These are phyloP conservation scores for Ganoderma sinense DNA, from an alignment of 1,284 basidiomycete genomes.

Conservation along the genomic window DNA sequence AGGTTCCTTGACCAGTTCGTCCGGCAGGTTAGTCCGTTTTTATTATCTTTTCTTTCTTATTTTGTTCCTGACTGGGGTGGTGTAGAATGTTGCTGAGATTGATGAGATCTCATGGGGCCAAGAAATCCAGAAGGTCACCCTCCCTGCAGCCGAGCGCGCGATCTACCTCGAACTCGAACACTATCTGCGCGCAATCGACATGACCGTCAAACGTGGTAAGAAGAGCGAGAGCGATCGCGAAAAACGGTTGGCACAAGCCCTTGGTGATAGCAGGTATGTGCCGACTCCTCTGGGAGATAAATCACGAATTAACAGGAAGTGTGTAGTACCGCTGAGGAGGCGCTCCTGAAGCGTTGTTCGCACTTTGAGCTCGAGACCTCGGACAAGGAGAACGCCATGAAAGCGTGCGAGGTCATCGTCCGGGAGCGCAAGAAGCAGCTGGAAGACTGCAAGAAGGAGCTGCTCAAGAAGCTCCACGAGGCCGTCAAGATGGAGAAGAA, in stretches of 20 bases:
- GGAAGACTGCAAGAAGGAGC: conserved; percentile 79
- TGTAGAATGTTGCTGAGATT: conserved; percentile 93
- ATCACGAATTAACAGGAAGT: background rate
- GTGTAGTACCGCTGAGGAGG: conserved; percentile 85
- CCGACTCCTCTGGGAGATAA: background rate
- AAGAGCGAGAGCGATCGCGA: conserved; percentile 93
- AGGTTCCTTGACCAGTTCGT: conserved; percentile 86
- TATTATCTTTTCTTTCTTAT: background rate
- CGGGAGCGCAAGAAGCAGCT: conserved; percentile 82
- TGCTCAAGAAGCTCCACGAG: conserved; percentile 70
- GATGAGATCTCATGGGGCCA: conserved; percentile 90
- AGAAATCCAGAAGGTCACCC: conserved; percentile 70
- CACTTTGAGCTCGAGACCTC: conserved; percentile 90
- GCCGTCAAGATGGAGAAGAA: conserved; percentile 74
- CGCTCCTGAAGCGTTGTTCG: conserved; percentile 91
- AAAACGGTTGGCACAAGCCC: conserved; percentile 83
- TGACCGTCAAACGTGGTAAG: conserved; percentile 85
- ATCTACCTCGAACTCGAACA: conserved; percentile 98
- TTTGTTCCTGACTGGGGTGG: conserved; percentile 9
- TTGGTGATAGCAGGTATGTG: conserved; percentile 87
- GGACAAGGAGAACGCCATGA: conserved; percentile 80
- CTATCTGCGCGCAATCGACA: conserved; percentile 88
- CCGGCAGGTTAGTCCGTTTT: conserved; percentile 67
- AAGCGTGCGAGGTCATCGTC: conserved; percentile 92
- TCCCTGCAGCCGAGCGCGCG: conserved; percentile 94